Base-by-base conservation (phyloP, 2,329 filamentous ascomycete genomes). In the Acephala macrosclerotiorum region DNA sequence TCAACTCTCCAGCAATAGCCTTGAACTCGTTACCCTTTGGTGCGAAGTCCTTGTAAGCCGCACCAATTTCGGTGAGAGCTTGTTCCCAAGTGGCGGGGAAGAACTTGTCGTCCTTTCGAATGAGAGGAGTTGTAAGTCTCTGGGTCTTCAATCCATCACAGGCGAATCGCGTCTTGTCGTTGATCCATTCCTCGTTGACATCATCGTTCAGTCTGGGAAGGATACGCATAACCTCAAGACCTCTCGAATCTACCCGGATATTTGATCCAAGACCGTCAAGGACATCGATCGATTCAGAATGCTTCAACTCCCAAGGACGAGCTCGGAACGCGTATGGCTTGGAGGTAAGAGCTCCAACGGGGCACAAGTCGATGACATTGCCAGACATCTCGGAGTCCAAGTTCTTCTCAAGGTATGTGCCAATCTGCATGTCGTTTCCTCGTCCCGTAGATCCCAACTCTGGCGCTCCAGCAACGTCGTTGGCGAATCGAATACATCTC, bases 151-250 rank as follows among this genome's bases (percentile, higher is more conserved):
- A 85, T 58, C 96, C 96, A 78, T 99, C 96, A 78, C 94, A 97
- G 49, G 96, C 95, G 79, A 98, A 99, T 71, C 96, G 89, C 47
- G 93, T 90, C 86, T 98, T 99, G 84, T 99, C 96, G 81, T 98
- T 96, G 79, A 99, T 98, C 96, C 96, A 99, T 81, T 99, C 96
- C 83, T 99, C 96, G 80, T 99, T 99, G 75, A 99, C 89, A 75
- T 98, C 94, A 77, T 99, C 96, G 79, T 99, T 99, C 68, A 99
- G 85, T 74, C 96, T 89, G 66, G 96, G 96, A 18, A 97, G 78
- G 67, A 99, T 86, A 74, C 96, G 91, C 94, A 99, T 97, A 60
- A 99, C 95, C 82, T 98, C 94, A 71, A 97, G 84, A 66, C 96
- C 96, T 76, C 96, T 89, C 65, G 94, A 91, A 81, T 99, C 96